Base-by-base conservation (phyloP, 1,284 basidiomycete species). In the Puccinia sorghi region DNA sequence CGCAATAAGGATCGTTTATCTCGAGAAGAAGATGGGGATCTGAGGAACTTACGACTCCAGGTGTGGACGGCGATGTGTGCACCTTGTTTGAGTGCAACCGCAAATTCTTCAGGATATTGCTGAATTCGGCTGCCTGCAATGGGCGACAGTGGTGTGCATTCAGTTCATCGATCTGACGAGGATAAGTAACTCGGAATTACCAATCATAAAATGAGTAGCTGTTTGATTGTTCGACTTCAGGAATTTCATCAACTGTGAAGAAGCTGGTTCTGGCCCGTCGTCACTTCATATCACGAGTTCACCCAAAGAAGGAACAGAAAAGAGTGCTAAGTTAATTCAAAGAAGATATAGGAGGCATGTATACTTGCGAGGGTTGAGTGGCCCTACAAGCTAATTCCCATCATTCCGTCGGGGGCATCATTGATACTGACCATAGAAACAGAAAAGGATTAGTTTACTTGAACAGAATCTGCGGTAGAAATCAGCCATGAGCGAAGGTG, bases 121-220 rank as follows among this genome's bases (percentile, higher is more conserved):
- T 90, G 82, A 81, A 94, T 90, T 82, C 75, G 64, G 41, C 75
- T 78, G 20, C 75, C 75, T 78, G 22, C 25, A 75, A 57, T 52
- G 22, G 54, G 4, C 25, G 25, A 69, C 15, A 61, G 37, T 7
- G 2, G 50, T 11, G 13, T 5, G 17, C 11, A 13, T 50, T 69
- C 15, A 69, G 66, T 15, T 20, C 56, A 46, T 39, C 22, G 6
- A 52, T n/a, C 27, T 32, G 12, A 13, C 4, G 48, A 5, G 20
- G 27, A 76, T 50, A 17, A 25, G 20, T 25, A n/a, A 66, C 27
- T 25, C 46, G 27, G 92, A 90, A 43, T 86, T 82, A 43, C 93
- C 93, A 82, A 94, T 93, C 86, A 92, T 88, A 84, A 93, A 94
- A 84, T 93, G 92, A 1, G 92, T 94, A 2, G 89, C 88, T 12